A percentile compares a stretch with the other conserved stretches of the same genome.
Evolutionary conservation across 345 rosid genomes (phyloP).

Genomic region (Lepidium aucheri): DNA sequence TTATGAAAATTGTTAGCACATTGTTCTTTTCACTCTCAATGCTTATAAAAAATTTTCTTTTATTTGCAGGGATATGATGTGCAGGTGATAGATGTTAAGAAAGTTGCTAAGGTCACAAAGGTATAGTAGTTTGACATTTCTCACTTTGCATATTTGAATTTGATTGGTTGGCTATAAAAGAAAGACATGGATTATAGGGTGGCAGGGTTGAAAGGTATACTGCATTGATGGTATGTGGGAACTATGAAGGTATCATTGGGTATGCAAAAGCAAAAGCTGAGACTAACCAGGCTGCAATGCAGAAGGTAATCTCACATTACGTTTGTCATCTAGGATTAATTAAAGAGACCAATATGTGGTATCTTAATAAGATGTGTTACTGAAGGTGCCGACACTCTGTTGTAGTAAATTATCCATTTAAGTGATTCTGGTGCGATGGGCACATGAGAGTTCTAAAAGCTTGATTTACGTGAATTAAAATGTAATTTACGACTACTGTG

Average conservation of each 20-base stretch:
- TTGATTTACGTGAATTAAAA: neutral
- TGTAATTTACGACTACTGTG: neutral
- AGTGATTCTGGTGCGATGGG: neutral
- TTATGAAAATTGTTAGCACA: neutral
- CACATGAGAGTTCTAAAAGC: neutral
- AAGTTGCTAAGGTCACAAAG: slow-evolving; percentile 93
- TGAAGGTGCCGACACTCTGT: neutral
- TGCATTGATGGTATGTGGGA: slow-evolving; percentile 82
- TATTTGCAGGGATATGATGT: slow-evolving; percentile 87
- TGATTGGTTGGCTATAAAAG: slow-evolving; percentile 6
- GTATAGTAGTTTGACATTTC: slow-evolving; percentile 31
- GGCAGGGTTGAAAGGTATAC: slow-evolving; percentile 76
- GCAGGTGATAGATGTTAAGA: slow-evolving; percentile 71
- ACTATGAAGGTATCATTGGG: slow-evolving; percentile 83
- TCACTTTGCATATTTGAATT: neutral
- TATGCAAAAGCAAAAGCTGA: slow-evolving; percentile 89
- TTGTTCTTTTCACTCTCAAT: neutral
- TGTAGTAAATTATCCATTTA: neutral
- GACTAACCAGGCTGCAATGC: slow-evolving; percentile 66
- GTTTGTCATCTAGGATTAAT: neutral
- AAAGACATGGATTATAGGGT: slow-evolving; percentile 40
- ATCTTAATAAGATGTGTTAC: neutral
- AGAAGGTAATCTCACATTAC: slow-evolving; percentile 52
- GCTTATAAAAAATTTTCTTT: neutral
- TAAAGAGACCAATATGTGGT: neutral